Conservation (phyloP, 176 grass and related monocot species). For the Pontederia paniculata region DNA sequence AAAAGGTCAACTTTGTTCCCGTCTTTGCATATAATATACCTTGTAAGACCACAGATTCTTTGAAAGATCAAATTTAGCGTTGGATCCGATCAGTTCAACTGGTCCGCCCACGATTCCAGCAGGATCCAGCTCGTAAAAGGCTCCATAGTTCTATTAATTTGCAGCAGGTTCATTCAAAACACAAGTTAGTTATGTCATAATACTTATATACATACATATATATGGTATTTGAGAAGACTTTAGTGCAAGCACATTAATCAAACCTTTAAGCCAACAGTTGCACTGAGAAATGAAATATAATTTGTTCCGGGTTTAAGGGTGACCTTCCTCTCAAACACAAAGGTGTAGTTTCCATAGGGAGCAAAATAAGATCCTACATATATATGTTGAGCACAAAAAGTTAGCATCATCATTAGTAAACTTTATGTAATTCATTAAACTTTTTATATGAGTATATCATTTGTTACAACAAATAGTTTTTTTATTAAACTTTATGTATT, state of each 20-base stretch:
- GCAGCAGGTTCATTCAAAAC: not conserved
- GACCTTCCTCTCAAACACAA: constrained; percentile 20
- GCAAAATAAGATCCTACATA: constrained; percentile 30
- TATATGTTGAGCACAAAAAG: not conserved
- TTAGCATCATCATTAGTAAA: constrained; percentile 9
- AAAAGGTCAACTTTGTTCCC: not conserved
- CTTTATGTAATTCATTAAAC: too few relatives aligned
- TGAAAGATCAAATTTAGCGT: constrained; percentile 29
- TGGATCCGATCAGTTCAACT: constrained; percentile 14
- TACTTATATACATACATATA: not conserved
- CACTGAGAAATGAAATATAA: constrained; percentile 51
- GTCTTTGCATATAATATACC: constrained; percentile 1
- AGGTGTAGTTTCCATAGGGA: constrained; percentile 19
- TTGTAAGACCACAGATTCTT: constrained; percentile 55
- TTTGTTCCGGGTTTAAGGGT: constrained; percentile 23
- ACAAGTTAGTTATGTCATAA: not conserved
- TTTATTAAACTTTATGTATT: not conserved
- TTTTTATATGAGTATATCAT: too few relatives aligned
- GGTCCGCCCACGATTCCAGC: constrained; percentile 26
- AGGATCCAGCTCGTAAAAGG: constrained; percentile 13
- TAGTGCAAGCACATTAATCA: not conserved
- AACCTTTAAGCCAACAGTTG: constrained; percentile 68
- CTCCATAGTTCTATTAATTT: constrained; percentile 26
- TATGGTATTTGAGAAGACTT: not conserved
- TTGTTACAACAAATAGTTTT: too few relatives aligned